These are phyloP conservation scores for Stephania yunnanensis DNA, from an alignment of 164 flowering plant species.

Conservation along the genomic window DNA sequence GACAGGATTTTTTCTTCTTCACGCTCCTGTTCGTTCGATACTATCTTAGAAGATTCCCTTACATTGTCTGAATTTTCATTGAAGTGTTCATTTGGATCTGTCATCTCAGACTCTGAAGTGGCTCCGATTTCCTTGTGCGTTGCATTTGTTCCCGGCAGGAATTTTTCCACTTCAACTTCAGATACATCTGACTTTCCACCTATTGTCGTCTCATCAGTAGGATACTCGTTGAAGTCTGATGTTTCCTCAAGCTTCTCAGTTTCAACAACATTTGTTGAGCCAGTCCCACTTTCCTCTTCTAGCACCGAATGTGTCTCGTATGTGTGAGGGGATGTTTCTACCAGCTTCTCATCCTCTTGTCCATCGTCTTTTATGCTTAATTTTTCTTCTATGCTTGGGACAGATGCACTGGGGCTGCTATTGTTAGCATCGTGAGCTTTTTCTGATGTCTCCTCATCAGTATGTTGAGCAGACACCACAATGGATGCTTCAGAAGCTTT, in stretches of 20 bases:
- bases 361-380: conserved; percentile 14
- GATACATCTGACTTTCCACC: conserved; percentile 5
- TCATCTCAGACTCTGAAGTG: neutral
- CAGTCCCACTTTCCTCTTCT: conserved; percentile 11
- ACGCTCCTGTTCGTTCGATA: too few relatives aligned
- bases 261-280: conserved; percentile 8
- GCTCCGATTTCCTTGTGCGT: conserved; percentile 7
- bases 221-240: conserved; percentile 6
- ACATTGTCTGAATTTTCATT: conserved; percentile 4
- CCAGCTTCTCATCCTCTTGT: conserved; percentile 11
- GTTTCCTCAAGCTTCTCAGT: conserved; percentile 13
- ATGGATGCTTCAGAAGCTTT: conserved; percentile 5
- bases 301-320: conserved; percentile 13
- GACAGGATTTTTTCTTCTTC: too few relatives aligned
- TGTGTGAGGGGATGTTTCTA: conserved; percentile 5
- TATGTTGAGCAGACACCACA: conserved; percentile 10
- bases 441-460: neutral
- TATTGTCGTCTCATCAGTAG: neutral
- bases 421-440: neutral
- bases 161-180: conserved; percentile 14
- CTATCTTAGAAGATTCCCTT: conserved; percentile 1
- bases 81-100: neutral
- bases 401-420: neutral
- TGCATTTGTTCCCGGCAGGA: neutral
- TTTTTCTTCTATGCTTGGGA: neutral